A percentile compares a stretch with the other conserved stretches of the same genome.
Conservation (phyloP, 495 filamentous ascomycete species). For the Trichoderma parareesei region DNA sequence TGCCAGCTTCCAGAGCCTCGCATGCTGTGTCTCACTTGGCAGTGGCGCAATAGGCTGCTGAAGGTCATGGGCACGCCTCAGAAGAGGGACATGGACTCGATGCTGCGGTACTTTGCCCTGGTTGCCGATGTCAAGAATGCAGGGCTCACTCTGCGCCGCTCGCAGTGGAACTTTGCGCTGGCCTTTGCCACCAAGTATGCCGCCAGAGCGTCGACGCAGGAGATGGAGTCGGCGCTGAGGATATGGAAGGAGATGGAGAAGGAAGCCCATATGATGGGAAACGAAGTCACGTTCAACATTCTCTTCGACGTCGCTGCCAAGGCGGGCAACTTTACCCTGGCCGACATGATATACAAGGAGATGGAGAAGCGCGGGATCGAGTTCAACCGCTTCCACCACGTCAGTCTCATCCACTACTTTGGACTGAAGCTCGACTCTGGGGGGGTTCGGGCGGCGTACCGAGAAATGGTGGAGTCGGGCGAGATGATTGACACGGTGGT, state of each 20-base stretch:
- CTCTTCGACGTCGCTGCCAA: constrained; percentile 85
- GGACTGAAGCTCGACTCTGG: constrained; percentile 62
- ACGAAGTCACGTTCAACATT: constrained; percentile 77
- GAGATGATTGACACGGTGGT: constrained; percentile 84
- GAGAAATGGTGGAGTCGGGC: constrained; percentile 66
- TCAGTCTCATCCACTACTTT: constrained; percentile 72
- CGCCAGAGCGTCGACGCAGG: constrained; percentile 48
- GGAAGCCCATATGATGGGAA: constrained; percentile 52
- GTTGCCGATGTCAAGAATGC: constrained; percentile 71
- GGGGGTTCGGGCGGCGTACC: constrained; percentile 62
- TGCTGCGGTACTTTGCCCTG: constrained; percentile 75
- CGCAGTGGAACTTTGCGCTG: constrained; percentile 79
- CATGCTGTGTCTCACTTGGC: constrained; percentile 51
- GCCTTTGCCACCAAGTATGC: constrained; percentile 67
- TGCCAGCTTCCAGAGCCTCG: constrained; percentile 48
- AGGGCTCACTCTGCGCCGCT: constrained; percentile 51
- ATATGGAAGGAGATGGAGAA: constrained; percentile 89
- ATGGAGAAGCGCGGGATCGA: constrained; percentile 58
- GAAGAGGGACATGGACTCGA: constrained; percentile 45
- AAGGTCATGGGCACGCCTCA: constrained; percentile 57
- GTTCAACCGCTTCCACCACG: constrained; percentile 67
- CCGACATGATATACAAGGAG: constrained; percentile 75
- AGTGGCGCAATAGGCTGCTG: constrained; percentile 56
- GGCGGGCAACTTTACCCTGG: constrained; percentile 70
- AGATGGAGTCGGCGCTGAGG: constrained; percentile 64